Conservation (phyloP, 192 early-diverging fungal species). For the Coemansia sp. region DNA sequence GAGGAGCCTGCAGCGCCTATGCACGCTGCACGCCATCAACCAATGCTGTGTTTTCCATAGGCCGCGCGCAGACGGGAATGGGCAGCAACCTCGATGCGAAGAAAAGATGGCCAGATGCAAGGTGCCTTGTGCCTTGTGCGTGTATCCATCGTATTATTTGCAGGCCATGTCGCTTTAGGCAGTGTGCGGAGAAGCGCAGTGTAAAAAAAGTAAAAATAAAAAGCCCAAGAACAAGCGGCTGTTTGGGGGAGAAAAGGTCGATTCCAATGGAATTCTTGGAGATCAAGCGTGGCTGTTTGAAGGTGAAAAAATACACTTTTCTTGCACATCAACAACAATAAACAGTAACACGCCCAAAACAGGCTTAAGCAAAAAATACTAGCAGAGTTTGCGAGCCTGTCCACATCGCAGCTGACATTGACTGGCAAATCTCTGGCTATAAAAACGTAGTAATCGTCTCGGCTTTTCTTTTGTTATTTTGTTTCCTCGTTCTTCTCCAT, state of each 20-base stretch:
- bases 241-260: background rate
- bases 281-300: constrained; percentile 8
- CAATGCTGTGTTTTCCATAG: background rate
- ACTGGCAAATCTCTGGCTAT: background rate
- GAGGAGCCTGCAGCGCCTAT: background rate
- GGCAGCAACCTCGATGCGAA: background rate
- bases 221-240: background rate
- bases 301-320: background rate
- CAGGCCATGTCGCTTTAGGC: background rate
- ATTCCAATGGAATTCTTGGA: background rate
- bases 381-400: too few species aligned
- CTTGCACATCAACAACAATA: background rate
- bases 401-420: background rate
- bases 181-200: background rate
- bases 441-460: constrained; percentile 5
- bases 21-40: constrained; percentile 1
- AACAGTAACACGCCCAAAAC: background rate
- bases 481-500: background rate
- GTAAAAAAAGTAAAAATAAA: background rate
- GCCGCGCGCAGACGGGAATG: background rate
- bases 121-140: background rate
- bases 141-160: background rate
- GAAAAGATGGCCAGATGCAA: background rate
- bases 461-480: background rate
- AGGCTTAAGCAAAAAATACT: background rate